phyloP scores from a whole-genome alignment of 768 basidiomycete species.

The Crassisporium funariophilum region DNA sequence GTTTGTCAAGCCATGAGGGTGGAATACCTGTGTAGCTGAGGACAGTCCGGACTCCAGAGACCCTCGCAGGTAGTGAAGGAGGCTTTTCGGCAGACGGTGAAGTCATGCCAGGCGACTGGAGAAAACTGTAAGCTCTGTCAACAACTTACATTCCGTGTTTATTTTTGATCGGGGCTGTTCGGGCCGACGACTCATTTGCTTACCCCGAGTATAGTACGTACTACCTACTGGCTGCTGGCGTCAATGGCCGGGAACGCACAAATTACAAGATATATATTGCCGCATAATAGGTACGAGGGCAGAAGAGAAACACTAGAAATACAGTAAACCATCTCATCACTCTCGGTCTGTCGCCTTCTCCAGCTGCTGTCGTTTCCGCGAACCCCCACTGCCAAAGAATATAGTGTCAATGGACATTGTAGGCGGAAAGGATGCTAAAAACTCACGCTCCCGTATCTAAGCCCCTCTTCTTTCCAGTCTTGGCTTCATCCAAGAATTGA shows the following conservation, averaged over 20 bases:
- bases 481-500: constrained; percentile 96
- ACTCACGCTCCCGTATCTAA: constrained; percentile 75
- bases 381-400: constrained; percentile 43
- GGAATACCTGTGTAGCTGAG: constrained; percentile 71
- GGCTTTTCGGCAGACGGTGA: constrained; percentile 20
- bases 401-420: not conserved
- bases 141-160: too few species aligned
- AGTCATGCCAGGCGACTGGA: constrained; percentile 30
- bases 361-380: constrained; percentile 71
- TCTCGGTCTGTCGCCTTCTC: constrained; percentile 56
- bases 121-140: too few species aligned
- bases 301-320: too few species aligned
- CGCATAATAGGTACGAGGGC: too few species aligned
- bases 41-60: constrained; percentile 62
- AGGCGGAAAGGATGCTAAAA: not conserved
- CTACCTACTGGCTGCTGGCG: too few species aligned
- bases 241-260: too few species aligned
- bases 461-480: constrained; percentile 90
- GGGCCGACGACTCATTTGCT: too few species aligned
- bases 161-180: too few species aligned
- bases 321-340: too few species aligned
- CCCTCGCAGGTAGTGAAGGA: constrained; percentile 21
- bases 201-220: too few species aligned
- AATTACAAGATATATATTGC: too few species aligned
- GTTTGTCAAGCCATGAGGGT: constrained; percentile 79